Conservation (phyloP, 2,329 filamentous ascomycete species). For the Teratosphaeria nubilosa region DNA sequence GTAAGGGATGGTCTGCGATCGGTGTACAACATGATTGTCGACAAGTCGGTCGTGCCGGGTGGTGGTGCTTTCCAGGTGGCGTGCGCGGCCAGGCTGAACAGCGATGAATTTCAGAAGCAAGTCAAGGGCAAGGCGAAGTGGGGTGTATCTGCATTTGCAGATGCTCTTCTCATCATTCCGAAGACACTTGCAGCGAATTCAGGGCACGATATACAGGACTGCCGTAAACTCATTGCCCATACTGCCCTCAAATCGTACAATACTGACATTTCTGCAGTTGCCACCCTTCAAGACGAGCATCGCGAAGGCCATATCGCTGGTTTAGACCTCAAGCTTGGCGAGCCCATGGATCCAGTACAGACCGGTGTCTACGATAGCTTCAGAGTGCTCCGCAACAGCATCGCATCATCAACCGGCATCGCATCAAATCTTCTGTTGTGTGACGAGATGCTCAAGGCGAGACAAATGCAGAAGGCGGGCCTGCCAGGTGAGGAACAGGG, state of each 20-base stretch:
- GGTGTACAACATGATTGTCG: conserved; percentile 99
- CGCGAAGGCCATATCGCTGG: conserved; percentile 77
- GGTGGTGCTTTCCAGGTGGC: conserved; percentile 94
- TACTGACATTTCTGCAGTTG: conserved; percentile 47
- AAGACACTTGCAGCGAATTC: conserved; percentile 96
- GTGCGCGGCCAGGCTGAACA: conserved; percentile 75
- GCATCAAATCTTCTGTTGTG: conserved; percentile 90
- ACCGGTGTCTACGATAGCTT: conserved; percentile 94
- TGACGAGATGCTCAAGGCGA: conserved; percentile 92
- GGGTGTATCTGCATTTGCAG: conserved; percentile 89
- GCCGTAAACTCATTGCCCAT: conserved; percentile 50
- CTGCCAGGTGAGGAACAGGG: conserved; percentile 17
- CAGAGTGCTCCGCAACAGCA: conserved; percentile 83
- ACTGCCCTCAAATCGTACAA: neutral
- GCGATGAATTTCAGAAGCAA: conserved; percentile 74
- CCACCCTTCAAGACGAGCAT: conserved; percentile 75
- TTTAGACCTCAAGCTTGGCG: conserved; percentile 73
- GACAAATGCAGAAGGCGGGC: conserved; percentile 63
- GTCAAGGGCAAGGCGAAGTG: conserved; percentile 98
- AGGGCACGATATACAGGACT: conserved; percentile 93
- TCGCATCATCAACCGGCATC: conserved; percentile 89
- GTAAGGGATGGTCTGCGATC: conserved; percentile 89
- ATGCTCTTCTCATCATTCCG: conserved; percentile 88
- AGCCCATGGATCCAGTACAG: conserved; percentile 89
- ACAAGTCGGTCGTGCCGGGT: conserved; percentile 87